Conservation (phyloP, 2,329 filamentous ascomycete species). For the Colletotrichum echinochloae region DNA sequence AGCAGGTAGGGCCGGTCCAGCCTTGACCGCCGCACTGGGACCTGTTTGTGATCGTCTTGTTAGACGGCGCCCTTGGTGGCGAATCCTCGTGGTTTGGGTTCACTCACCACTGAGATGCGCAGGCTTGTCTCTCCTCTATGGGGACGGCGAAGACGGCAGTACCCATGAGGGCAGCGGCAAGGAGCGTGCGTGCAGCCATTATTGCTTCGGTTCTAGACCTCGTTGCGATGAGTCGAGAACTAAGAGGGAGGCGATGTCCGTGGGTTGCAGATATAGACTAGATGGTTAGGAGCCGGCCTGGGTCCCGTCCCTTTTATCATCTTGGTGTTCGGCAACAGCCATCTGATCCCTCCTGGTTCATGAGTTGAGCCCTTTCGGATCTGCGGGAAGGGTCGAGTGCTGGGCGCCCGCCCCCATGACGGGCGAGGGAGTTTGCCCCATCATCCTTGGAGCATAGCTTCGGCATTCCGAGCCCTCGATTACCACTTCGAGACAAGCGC, state of each 20-base stretch:
- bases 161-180: conserved; percentile 38
- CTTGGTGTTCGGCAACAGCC: not conserved
- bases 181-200: conserved; percentile 38
- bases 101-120: conserved; percentile 50
- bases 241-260: not conserved
- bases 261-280: not conserved
- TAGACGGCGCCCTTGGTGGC: conserved; percentile 18
- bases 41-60: conserved; percentile 41
- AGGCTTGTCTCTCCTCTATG: conserved; percentile 56
- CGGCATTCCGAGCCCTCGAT: conserved; percentile 27
- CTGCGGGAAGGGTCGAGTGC: conserved; percentile 20
- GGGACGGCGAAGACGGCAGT: conserved; percentile 54
- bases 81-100: not conserved
- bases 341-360: not conserved
- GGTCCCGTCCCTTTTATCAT: conserved; percentile 25
- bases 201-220: conserved; percentile 12
- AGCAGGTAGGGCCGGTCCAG: conserved; percentile 60
- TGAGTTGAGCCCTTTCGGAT: conserved; percentile 24
- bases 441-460: conserved; percentile 19
- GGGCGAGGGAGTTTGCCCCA: conserved; percentile 3
- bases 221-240: not conserved
- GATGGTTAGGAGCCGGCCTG: not conserved
- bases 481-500: conserved; percentile 35
- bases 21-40: conserved; percentile 60
- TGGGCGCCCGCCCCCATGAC: conserved; percentile 6